A percentile compares a stretch with the other conserved stretches of the same genome.
Conservation (phyloP, 2,329 filamentous ascomycete genomes). For the Parastagonospora nodorum region DNA sequence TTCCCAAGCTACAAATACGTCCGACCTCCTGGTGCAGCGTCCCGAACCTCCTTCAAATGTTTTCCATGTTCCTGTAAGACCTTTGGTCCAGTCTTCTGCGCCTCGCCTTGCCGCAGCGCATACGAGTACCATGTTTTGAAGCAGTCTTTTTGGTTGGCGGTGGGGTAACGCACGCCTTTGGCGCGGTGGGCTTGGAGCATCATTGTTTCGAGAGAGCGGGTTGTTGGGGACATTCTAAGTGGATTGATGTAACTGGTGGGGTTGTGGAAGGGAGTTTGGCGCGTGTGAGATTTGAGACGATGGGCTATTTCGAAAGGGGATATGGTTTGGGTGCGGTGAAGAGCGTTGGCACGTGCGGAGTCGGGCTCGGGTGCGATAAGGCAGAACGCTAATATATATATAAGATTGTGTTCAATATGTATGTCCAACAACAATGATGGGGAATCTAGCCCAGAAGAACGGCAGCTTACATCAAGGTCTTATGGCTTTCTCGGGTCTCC, state of each 20-base stretch:
- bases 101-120: conserved; percentile 32
- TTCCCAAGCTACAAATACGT: conserved; percentile 42
- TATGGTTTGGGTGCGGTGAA: too few species aligned
- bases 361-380: too few species aligned
- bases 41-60: conserved; percentile 27
- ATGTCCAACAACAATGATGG: too few species aligned
- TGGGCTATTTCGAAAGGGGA: too few species aligned
- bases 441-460: too few species aligned
- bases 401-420: too few species aligned
- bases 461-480: too few species aligned
- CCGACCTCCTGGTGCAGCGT: conserved; percentile 33
- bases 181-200: conserved; percentile 43
- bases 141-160: conserved; percentile 37
- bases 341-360: too few species aligned
- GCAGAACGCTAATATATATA: too few species aligned
- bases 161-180: conserved; percentile 41
- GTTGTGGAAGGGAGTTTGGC: background rate
- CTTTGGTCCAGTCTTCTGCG: conserved; percentile 21
- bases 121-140: conserved; percentile 47
- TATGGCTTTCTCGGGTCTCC: too few species aligned
- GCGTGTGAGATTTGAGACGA: background rate
- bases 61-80: conserved; percentile 29
- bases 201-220: conserved; percentile 37
- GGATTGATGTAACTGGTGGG: background rate
- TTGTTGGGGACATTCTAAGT: conserved; percentile 29